phyloP scores from a whole-genome alignment of 345 rosid genomes.

The Conringia planisiliqua region DNA sequence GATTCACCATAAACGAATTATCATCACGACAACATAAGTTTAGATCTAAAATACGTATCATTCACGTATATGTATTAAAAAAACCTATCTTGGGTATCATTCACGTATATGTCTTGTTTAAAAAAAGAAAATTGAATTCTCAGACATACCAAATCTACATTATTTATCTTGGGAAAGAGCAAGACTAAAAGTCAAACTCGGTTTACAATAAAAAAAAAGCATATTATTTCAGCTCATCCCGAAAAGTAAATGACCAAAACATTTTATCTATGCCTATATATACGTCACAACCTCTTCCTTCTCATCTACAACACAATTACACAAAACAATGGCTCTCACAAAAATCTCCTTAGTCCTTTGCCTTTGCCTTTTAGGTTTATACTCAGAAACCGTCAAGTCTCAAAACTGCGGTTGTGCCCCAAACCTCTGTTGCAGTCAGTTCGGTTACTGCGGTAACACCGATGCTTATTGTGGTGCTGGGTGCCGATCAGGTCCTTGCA shows the following conservation, averaged over 20 bases:
- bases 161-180: background rate
- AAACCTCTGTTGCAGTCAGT: slow-evolving; percentile 44
- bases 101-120: too few relatives aligned
- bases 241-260: slow-evolving; percentile 21
- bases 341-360: slow-evolving; percentile 4
- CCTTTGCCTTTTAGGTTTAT: slow-evolving; percentile 22
- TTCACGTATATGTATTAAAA: too few relatives aligned
- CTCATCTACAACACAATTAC: background rate
- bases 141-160: background rate
- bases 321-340: slow-evolving; percentile 17
- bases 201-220: background rate
- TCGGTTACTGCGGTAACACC: slow-evolving; percentile 41
- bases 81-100: too few relatives aligned
- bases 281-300: background rate
- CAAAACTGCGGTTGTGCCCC: slow-evolving; percentile 58
- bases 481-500: slow-evolving; percentile 47
- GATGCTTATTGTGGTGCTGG: slow-evolving; percentile 43
- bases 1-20: too few relatives aligned
- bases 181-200: slow-evolving; percentile 2
- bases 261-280: slow-evolving; percentile 16
- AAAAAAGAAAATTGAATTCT: too few relatives aligned
- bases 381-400: slow-evolving; percentile 26
- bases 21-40: too few relatives aligned
- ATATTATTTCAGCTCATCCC: background rate
- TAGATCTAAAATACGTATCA: too few relatives aligned